Conservation (phyloP, 1,139 yeast species). For the Pichia sp. region DNA sequence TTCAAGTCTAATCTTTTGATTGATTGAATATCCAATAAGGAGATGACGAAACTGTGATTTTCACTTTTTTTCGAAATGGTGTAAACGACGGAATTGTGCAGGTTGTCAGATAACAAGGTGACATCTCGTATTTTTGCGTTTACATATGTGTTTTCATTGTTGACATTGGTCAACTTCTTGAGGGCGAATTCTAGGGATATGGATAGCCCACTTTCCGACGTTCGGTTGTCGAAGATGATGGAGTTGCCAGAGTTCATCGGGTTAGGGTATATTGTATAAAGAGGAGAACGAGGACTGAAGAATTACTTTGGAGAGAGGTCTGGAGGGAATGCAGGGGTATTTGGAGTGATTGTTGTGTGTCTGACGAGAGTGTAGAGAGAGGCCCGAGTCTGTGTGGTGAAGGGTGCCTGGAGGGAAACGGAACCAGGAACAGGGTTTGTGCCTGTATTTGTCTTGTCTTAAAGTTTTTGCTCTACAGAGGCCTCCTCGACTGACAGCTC, state of each 20-base stretch:
- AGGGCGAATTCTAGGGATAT: not conserved
- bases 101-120: not conserved
- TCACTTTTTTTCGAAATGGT: not conserved
- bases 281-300: too few species aligned
- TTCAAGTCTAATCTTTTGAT: slow-evolving; percentile 8
- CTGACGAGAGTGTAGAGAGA: too few species aligned
- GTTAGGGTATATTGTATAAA: not conserved
- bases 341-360: too few species aligned
- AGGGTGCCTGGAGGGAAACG: too few species aligned
- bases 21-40: slow-evolving; percentile 4
- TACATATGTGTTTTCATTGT: not conserved
- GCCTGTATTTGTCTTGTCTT: too few species aligned
- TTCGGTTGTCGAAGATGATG: not conserved
- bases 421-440: too few species aligned
- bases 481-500: too few species aligned
- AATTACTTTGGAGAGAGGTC: too few species aligned
- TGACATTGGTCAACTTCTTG: not conserved
- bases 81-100: slow-evolving; percentile 6
- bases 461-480: too few species aligned
- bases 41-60: not conserved
- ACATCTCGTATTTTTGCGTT: not conserved
- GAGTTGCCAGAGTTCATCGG: not conserved
- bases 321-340: too few species aligned
- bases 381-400: too few species aligned
- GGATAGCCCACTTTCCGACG: not conserved